Evolutionary conservation across 1,139 yeast species (phyloP).

Genomic region (Hyphopichia pseudoburtonii): DNA sequence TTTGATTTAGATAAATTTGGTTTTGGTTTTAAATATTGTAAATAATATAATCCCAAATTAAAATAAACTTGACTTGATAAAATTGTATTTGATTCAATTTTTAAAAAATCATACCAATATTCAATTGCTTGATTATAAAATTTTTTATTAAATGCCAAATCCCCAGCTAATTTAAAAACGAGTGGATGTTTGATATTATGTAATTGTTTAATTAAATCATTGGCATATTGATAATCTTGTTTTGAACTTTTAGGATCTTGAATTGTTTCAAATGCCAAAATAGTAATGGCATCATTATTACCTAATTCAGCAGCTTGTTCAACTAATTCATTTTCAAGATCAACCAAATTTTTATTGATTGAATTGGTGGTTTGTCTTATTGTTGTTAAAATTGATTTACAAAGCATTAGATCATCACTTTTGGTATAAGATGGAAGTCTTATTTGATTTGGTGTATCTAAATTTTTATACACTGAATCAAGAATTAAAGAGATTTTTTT

Average conservation of each 20-base stretch:
- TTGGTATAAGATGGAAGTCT: slow-evolving; percentile 44
- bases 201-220: slow-evolving; percentile 58
- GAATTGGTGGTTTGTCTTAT: slow-evolving; percentile 62
- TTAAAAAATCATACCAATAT: slow-evolving; percentile 61
- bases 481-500: slow-evolving; percentile 54
- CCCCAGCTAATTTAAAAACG: slow-evolving; percentile 73
- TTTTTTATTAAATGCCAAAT: slow-evolving; percentile 54
- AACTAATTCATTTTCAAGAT: slow-evolving; percentile 66
- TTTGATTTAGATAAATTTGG: slow-evolving; percentile 56
- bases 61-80: slow-evolving; percentile 74
- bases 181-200: slow-evolving; percentile 65
- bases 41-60: slow-evolving; percentile 64
- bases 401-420: slow-evolving; percentile 61
- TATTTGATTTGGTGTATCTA: slow-evolving; percentile 37
- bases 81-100: slow-evolving; percentile 53
- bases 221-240: slow-evolving; percentile 66
- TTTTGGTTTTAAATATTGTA: slow-evolving; percentile 37
- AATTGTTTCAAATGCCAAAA: slow-evolving; percentile 65
- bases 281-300: slow-evolving; percentile 73
- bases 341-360: slow-evolving; percentile 53
- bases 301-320: slow-evolving; percentile 86
- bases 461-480: slow-evolving; percentile 45
- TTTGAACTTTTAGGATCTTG: slow-evolving; percentile 27
- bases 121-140: slow-evolving; percentile 51
- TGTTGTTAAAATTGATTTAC: slow-evolving; percentile 65